Percentiles rank a stretch among this genome's conserved stretches.
These are phyloP conservation scores for Mrakia frigida DNA, from an alignment of 768 basidiomycete genomes.

Conservation along the genomic window DNA sequence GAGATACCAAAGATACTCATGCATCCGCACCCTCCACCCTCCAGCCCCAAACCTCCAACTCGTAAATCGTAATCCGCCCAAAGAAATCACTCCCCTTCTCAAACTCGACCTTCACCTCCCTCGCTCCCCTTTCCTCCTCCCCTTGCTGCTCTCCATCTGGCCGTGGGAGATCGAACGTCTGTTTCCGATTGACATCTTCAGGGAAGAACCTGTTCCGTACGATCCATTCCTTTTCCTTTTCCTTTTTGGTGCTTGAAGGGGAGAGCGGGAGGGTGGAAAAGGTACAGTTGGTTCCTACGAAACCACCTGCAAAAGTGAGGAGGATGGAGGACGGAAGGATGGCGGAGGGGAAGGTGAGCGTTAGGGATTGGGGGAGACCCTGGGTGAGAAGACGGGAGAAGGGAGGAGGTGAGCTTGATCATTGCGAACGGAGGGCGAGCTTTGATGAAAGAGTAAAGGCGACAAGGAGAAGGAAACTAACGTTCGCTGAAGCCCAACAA, in stretches of 20 bases:
- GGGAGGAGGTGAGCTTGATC: neutral
- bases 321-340: slow-evolving; percentile 12
- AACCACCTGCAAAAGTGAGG: slow-evolving; percentile 32
- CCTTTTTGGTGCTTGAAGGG: neutral
- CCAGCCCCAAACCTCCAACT: slow-evolving; percentile 22
- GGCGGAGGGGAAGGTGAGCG: slow-evolving; percentile 20
- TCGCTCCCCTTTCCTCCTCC: slow-evolving; percentile 39
- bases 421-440: no score
- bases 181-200: slow-evolving; percentile 25
- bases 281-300: slow-evolving; percentile 32
- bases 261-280: slow-evolving; percentile 4
- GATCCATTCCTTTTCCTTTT: neutral
- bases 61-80: slow-evolving; percentile 32
- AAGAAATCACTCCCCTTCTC: slow-evolving; percentile 34
- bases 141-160: slow-evolving; percentile 9
- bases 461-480: neutral
- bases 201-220: slow-evolving; percentile 25
- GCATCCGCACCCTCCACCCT: neutral
- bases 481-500: slow-evolving; percentile 32
- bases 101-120: slow-evolving; percentile 23
- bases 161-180: slow-evolving; percentile 10
- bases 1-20: neutral
- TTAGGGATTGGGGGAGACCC: slow-evolving; percentile 31
- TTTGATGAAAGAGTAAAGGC: neutral
- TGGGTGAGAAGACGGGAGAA: neutral